Evolutionary conservation across 345 rosid genomes (phyloP), one percentile per base, ranked within the genome.

Genomic region (Hibiscus mutabilis): DNA sequence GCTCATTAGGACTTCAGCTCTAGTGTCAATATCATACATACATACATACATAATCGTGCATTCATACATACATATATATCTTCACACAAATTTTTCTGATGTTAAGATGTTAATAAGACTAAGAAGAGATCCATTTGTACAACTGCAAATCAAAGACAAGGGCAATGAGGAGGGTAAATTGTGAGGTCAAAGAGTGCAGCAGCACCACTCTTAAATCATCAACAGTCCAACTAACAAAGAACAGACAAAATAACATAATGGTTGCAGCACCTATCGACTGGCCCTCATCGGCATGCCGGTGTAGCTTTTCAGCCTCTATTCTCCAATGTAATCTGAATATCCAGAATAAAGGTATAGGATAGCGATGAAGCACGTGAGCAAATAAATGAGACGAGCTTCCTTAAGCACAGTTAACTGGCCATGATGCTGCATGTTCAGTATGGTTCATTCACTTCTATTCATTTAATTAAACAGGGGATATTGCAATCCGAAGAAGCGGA

Each of bases 71-170:
- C 35, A 25, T 25, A 25, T 25, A 25, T 25, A 37, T 37, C 7
- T 37, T 7, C 42, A 49, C 53, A 58, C 52, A 24, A 7, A 8
- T 71, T 53, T 60, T 35, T 49, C 75, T 62, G 16, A 31, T 7
- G 75, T 49, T 62, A 72, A 61, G 19, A 49, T 49, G 53, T 49
- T 49, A 16, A 49, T 6, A 49, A 49, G 13, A 62, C 29, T 33
- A 62, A 37, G 14, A 35, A 63, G 47, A 60, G 51, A 10, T 72
- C 60, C 60, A 49, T 72, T 60, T 72, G 61, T 72, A 49, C 68
- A 60, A 27, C 29, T 46, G 18, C 29, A 62, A 72, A 49, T 21
- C 12, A 22, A 56, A 52, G 47, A 69, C 21, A 49, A 25, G 1
- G 58, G 33, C 13, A 59, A 49, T 44, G 42, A 15, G 5, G 53